Percentiles rank a stretch among this genome's conserved stretches.
Conservation (phyloP, 805 yeast species). For the Candida ipomoeae region DNA sequence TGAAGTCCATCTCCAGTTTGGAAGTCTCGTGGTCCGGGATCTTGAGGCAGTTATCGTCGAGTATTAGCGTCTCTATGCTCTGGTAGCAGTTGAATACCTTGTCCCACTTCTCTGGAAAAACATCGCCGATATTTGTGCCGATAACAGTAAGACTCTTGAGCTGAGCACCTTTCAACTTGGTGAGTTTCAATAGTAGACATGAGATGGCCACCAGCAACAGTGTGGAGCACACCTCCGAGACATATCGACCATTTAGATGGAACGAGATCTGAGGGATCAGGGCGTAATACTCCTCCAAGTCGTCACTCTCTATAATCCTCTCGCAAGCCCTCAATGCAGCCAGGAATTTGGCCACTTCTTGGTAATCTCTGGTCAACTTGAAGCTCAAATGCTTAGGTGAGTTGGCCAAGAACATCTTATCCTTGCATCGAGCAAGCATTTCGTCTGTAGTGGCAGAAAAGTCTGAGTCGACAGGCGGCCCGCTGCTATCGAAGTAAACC, state of each 20-base stretch:
- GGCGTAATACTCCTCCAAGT: constrained; percentile 8
- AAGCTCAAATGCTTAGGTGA: constrained; percentile 9
- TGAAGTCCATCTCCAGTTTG: constrained; percentile 8
- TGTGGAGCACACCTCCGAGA: constrained; percentile 27
- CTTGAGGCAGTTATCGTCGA: constrained; percentile 21
- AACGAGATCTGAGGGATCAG: constrained; percentile 20
- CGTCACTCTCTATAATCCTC: constrained; percentile 4
- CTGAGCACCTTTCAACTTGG: constrained; percentile 17
- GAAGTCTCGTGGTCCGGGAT: neutral
- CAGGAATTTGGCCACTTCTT: constrained; percentile 14
- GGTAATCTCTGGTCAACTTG: constrained; percentile 6
- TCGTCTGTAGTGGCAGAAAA: constrained; percentile 9
- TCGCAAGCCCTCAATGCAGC: constrained; percentile 15
- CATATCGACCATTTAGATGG: constrained; percentile 25
- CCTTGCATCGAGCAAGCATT: constrained; percentile 4
- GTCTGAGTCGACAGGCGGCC: constrained; percentile 6
- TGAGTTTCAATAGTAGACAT: constrained; percentile 23
- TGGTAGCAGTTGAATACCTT: constrained; percentile 24
- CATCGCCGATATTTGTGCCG: constrained; percentile 33
- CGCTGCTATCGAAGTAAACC: constrained; percentile 5
- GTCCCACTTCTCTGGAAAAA: constrained; percentile 31
- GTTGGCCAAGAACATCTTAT: constrained; percentile 6
- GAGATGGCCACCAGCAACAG: constrained; percentile 27
- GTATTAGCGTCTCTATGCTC: constrained; percentile 19
- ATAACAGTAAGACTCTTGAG: constrained; percentile 22